Conservation (phyloP, 73 alveolate genomes). For the Effrenium voratum region DNA sequence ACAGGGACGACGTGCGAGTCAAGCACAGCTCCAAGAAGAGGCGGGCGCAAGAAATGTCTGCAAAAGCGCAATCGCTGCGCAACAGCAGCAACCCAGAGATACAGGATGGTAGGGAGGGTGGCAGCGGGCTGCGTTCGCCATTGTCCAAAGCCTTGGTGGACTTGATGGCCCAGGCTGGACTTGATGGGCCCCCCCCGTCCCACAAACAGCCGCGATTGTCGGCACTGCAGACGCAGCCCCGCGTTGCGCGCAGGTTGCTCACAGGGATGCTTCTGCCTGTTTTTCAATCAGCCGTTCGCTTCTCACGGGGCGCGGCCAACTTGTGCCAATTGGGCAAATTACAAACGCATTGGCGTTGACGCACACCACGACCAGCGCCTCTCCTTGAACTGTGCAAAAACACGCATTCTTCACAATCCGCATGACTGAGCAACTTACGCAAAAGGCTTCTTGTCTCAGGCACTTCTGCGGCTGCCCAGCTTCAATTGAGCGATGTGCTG, state of each 20-base stretch:
- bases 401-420: too few species aligned
- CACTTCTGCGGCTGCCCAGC: too few species aligned
- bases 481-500: too few species aligned
- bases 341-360: not conserved
- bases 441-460: too few species aligned
- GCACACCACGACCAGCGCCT: too few species aligned
- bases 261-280: not conserved
- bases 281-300: not conserved
- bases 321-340: not conserved
- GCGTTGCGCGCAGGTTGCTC: not conserved
- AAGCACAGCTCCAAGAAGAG: constrained; percentile 11
- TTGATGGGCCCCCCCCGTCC: not conserved
- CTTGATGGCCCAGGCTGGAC: not conserved
- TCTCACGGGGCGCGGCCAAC: not conserved
- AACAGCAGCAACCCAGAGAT: too few species aligned
- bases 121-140: too few species aligned
- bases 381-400: too few species aligned
- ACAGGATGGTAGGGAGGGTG: not conserved
- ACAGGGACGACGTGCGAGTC: constrained; percentile 9
- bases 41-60: not conserved
- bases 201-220: not conserved
- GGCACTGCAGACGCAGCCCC: not conserved
- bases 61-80: not conserved
- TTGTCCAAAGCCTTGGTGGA: not conserved
- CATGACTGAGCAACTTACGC: too few species aligned